A percentile compares a stretch with the other conserved stretches of the same genome.
These are phyloP conservation scores for Eimeria acervulina DNA, from an alignment of 169 alveolate species.

Conservation along the genomic window DNA sequence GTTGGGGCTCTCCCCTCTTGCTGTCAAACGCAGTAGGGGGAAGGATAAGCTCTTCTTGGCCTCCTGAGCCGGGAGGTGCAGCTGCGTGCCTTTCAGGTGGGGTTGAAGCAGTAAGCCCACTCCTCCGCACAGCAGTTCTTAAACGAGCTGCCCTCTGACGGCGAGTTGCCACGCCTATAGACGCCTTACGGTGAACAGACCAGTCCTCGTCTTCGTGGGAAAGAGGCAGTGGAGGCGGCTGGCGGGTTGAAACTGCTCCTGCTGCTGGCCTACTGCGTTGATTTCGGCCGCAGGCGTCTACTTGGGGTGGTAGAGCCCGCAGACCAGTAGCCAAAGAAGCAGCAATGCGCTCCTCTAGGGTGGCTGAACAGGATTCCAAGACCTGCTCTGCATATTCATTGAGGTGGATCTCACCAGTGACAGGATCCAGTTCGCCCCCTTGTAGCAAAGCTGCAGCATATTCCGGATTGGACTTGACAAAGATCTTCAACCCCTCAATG, in stretches of 20 bases:
- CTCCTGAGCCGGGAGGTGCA: not conserved
- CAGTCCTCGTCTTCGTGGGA: constrained; percentile 48
- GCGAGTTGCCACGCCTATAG: constrained; percentile 41
- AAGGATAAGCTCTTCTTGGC: not conserved
- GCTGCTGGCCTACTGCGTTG: constrained; percentile 40
- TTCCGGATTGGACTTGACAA: constrained; percentile 67
- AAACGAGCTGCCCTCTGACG: constrained; percentile 58
- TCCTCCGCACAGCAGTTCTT: constrained; percentile 6
- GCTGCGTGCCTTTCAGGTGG: not conserved
- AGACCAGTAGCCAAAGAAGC: constrained; percentile 44
- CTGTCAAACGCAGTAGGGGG: not conserved
- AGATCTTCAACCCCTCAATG: constrained; percentile 50
- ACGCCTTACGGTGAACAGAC: constrained; percentile 9
- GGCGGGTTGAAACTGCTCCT: constrained; percentile 19
- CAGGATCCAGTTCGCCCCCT: constrained; percentile 45
- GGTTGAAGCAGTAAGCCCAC: not conserved
- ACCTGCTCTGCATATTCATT: constrained; percentile 62
- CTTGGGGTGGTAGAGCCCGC: constrained; percentile 42
- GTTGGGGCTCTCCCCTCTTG: not conserved
- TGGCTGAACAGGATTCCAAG: constrained; percentile 42
- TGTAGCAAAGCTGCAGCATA: constrained; percentile 44
- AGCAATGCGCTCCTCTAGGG: constrained; percentile 48
- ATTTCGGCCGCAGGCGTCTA: constrained; percentile 35
- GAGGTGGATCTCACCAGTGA: constrained; percentile 46
- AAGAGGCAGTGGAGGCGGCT: not conserved